phyloP scores from a whole-genome alignment of 1,284 basidiomycete genomes.

The Cutaneotrichosporon dermatis region DNA sequence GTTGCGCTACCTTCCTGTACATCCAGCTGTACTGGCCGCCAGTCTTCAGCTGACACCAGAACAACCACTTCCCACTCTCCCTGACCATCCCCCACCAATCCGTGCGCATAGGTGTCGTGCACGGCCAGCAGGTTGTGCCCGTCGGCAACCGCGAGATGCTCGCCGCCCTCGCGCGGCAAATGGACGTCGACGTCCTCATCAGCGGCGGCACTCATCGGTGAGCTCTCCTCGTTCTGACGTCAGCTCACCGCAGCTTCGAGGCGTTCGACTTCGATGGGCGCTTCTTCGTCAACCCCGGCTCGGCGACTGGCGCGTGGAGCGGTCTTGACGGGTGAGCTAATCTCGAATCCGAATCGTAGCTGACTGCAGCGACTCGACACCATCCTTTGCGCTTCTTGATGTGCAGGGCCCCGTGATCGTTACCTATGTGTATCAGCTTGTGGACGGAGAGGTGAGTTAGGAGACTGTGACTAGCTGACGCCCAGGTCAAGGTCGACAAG shows the following conservation, averaged over 20 bases:
- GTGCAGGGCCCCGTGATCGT: constrained; percentile 91
- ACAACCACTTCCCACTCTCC: constrained; percentile 68
- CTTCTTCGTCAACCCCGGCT: constrained; percentile 96
- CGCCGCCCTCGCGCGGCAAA: constrained; percentile 79
- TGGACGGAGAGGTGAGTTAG: constrained; percentile 75
- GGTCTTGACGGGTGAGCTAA: constrained; percentile 61
- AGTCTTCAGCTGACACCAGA: constrained; percentile 28
- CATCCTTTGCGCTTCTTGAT: constrained; percentile 89
- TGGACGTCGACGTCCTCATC: constrained; percentile 95
- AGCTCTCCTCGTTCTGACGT: constrained; percentile 31
- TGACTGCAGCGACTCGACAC: constrained; percentile 57
- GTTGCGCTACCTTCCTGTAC: neutral
- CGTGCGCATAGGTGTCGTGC: constrained; percentile 85
- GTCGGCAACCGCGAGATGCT: constrained; percentile 87
- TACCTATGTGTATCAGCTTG: constrained; percentile 90
- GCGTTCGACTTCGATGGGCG: constrained; percentile 83
- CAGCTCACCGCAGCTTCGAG: constrained; percentile 65
- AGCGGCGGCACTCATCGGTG: constrained; percentile 92
- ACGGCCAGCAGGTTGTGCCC: constrained; percentile 92
- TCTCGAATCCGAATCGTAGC: neutral
- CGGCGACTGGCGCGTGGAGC: constrained; percentile 90
- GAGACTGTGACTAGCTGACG: neutral
- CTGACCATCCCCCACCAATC: constrained; percentile 70
- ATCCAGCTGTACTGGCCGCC: no score
- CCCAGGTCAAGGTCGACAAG: constrained; percentile 49